Base-by-base conservation (phyloP, 192 early-diverging fungal species). In the Mortierella hygrophila region DNA sequence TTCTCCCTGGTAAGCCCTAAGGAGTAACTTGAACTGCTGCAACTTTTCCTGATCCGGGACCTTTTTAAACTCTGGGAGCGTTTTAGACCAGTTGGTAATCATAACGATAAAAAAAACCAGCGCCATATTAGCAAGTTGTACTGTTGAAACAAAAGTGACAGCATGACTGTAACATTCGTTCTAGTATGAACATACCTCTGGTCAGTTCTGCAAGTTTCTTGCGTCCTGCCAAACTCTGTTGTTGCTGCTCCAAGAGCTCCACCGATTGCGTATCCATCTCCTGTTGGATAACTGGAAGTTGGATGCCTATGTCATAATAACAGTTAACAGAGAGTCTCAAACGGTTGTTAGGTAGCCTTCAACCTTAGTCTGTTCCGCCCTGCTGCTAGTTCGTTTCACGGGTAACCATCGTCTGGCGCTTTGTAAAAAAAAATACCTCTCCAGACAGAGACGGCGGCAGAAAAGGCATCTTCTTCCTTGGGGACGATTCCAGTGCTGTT, bases 1-100 rank as follows among this genome's bases (percentile, higher is more conserved):
- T 88, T 99, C 98, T 75, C 90, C 89, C 88, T 99, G 97, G 85
- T 99, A 99, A 11, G 93, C 94, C 83, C 95, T 96, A 11, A 98
- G 85, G 5, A 98, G 91, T 10, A 78, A 75, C 80, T 96, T 96
- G 87, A 98, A 94, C 70, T 97, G 93, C 18, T 88, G 88, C 26
- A 95, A 77, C 89, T 97, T 98, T 70, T 93, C 90, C 42, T 94
- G 94, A 74, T 97, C 97, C 9, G 94, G 87, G 13, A 95, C 82
- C 65, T 94, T 92, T 79, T 93, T 95, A 80, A 98, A 98, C 65
- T 95, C 97, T 95, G 72, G 46, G 37, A 20, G 47, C 8, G 0
- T 46, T 35, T 20, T 57, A 38, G n/a, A 60, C 23, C 38, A 32
- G 60, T 21, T 75, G 29, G 9, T 40, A 55, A 35, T 20, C 42